phyloP scores from a whole-genome alignment of 768 basidiomycete species.

The Amanita muscaria region DNA sequence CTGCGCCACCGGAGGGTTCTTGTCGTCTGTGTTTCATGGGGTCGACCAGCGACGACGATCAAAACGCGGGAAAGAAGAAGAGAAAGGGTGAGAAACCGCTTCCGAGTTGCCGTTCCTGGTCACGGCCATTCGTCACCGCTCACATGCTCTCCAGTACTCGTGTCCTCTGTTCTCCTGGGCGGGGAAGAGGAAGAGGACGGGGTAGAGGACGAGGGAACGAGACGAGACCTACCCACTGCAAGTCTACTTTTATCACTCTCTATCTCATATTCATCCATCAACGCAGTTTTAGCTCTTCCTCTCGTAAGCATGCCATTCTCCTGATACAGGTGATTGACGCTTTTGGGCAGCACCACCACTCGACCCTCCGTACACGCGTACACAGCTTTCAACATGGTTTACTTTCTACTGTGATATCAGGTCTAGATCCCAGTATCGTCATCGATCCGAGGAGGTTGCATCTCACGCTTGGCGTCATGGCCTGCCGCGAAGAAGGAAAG shows the following conservation, averaged over 20 bases:
- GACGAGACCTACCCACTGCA: conserved; percentile 25
- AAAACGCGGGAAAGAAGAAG: neutral
- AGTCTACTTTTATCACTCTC: conserved; percentile 5
- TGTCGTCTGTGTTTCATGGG: too few species aligned
- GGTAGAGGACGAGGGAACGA: neutral
- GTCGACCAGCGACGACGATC: too few species aligned
- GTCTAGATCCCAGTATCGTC: conserved; percentile 53
- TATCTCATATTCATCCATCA: neutral
- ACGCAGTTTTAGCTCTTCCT: conserved; percentile 24
- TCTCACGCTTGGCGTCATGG: conserved; percentile 70
- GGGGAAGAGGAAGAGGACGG: too few species aligned
- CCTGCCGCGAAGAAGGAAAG: conserved; percentile 29
- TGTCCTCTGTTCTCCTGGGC: too few species aligned
- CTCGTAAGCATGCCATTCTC: conserved; percentile 19
- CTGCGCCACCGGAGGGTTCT: conserved; percentile 36
- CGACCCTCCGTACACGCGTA: conserved; percentile 26
- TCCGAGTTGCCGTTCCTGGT: too few species aligned
- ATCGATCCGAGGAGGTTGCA: conserved; percentile 55
- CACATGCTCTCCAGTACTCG: too few species aligned
- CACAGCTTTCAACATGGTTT: conserved; percentile 33
- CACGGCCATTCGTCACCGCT: too few species aligned
- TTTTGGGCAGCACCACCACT: conserved; percentile 24
- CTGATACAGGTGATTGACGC: neutral
- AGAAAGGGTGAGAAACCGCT: too few species aligned
- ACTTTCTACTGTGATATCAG: conserved; percentile 33